phyloP scores from a whole-genome alignment of 345 rosid genomes.

The Toxicodendron radicans region DNA sequence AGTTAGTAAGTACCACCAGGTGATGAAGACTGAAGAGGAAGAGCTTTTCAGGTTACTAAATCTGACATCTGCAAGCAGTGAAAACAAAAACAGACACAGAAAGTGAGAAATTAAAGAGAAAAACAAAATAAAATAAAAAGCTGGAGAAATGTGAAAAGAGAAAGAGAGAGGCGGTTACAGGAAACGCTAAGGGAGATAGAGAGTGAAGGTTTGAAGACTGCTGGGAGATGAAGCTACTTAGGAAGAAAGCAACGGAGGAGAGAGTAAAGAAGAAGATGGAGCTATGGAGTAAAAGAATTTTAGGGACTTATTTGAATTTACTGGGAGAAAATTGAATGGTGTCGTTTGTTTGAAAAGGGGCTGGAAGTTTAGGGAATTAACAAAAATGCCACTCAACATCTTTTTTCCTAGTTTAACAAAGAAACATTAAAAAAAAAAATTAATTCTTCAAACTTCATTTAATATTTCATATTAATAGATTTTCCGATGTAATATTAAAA shows the following conservation, averaged over 20 bases:
- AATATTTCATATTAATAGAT: too few species aligned
- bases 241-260: slow-evolving; percentile 38
- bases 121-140: not conserved
- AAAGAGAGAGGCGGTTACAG: not conserved
- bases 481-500: too few species aligned
- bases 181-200: slow-evolving; percentile 22
- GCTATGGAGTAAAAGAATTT: not conserved
- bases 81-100: not conserved
- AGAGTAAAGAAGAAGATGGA: not conserved
- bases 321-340: not conserved
- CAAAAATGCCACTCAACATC: slow-evolving; percentile 9
- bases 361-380: not conserved
- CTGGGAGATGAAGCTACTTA: slow-evolving; percentile 46
- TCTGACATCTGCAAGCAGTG: slow-evolving; percentile 17
- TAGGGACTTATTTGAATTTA: not conserved
- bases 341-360: not conserved
- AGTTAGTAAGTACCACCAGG: slow-evolving; percentile 1
- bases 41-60: not conserved
- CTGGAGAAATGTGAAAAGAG: not conserved
- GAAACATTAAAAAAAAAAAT: too few species aligned
- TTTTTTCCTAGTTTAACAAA: not conserved
- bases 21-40: not conserved
- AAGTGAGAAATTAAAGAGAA: not conserved
- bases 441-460: too few species aligned
- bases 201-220: not conserved